These are phyloP conservation scores for Penicillium herquei DNA, from an alignment of 495 filamentous ascomycete genomes.

Conservation along the genomic window DNA sequence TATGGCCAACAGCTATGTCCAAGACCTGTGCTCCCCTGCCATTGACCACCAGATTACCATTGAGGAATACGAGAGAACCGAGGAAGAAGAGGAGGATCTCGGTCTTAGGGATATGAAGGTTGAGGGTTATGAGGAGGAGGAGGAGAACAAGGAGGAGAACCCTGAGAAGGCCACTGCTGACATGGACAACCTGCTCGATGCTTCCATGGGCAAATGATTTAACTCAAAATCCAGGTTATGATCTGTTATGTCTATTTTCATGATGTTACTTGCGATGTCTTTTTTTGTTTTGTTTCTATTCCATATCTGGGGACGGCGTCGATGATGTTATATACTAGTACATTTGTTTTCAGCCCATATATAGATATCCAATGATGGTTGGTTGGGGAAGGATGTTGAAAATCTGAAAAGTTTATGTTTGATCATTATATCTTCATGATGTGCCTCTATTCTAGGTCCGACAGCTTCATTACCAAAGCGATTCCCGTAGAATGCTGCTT, in stretches of 20 bases:
- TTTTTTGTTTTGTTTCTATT: constrained; percentile 19
- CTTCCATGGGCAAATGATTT: constrained; percentile 2
- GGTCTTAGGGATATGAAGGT: constrained; percentile 90
- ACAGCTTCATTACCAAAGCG: no score
- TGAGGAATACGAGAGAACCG: constrained; percentile 84
- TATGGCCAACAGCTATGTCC: constrained; percentile 86
- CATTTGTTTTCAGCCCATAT: constrained; percentile 10
- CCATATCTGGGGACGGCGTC: constrained; percentile 13
- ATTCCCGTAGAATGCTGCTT: no score
- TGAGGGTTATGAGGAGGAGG: constrained; percentile 73
- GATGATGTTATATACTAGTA: constrained; percentile 15
- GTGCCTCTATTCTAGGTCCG: no score
- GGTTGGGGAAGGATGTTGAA: constrained; percentile 6
- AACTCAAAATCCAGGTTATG: background rate
- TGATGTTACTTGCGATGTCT: constrained; percentile 28
- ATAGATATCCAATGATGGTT: constrained; percentile 27
- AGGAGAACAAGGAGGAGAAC: constrained; percentile 28
- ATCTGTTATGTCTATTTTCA: constrained; percentile 19
- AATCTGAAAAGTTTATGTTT: constrained; percentile 12
- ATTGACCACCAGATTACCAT: constrained; percentile 75
- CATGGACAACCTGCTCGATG: constrained; percentile 2
- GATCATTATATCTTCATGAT: no score
- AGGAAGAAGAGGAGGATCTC: constrained; percentile 87
- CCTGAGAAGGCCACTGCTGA: background rate
- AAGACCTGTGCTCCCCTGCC: constrained; percentile 72